Conservation (phyloP, 179 eudicot species). For the Monotropa hypopitys region DNA sequence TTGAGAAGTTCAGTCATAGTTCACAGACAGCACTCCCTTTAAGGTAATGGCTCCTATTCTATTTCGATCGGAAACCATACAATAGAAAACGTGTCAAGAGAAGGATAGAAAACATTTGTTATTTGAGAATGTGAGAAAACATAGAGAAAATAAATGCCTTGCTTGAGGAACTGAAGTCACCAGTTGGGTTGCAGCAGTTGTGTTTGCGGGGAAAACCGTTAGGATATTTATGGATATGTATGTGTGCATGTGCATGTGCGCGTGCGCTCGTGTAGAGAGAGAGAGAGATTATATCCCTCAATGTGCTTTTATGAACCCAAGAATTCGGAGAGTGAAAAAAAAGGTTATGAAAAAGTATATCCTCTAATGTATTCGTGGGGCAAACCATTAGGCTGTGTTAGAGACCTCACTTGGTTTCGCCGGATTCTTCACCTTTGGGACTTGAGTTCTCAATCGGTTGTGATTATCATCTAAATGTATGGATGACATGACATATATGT, state of each 20-base stretch:
- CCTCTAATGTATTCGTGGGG: background rate
- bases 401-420: background rate
- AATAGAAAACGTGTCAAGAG: background rate
- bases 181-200: background rate
- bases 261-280: no score
- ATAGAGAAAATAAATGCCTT: background rate
- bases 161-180: background rate
- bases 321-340: no score
- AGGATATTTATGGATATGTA: no score
- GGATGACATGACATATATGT: background rate
- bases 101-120: background rate
- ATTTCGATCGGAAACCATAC: background rate
- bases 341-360: no score
- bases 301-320: no score
- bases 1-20: constrained; percentile 33
- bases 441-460: background rate
- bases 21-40: constrained; percentile 33
- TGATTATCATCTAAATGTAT: background rate
- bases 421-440: background rate
- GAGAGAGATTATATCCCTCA: no score
- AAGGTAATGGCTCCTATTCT: constrained; percentile 37
- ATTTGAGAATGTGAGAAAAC: background rate
- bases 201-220: no score
- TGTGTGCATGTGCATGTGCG: no score
- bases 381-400: background rate